Percentiles rank a stretch among this genome's conserved stretches.
These are phyloP conservation scores for Herpetospermum pedunculosum DNA, from an alignment of 306 rosid species.

Conservation along the genomic window DNA sequence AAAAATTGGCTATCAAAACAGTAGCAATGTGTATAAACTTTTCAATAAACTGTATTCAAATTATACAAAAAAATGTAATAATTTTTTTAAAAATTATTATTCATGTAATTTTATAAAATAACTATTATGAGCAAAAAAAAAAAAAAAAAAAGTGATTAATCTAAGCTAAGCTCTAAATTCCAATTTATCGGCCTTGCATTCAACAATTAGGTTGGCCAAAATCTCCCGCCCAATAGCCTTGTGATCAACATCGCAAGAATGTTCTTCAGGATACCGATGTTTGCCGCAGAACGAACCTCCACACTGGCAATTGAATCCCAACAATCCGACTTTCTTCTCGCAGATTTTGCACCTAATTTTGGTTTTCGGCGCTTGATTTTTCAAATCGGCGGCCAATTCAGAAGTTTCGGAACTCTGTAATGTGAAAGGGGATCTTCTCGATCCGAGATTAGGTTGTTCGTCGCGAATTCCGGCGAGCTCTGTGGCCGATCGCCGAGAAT, in stretches of 20 bases:
- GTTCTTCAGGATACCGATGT: slow-evolving; percentile 12
- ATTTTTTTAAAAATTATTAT: too few species aligned
- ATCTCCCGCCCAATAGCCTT: not conserved
- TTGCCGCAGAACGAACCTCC: slow-evolving; percentile 7
- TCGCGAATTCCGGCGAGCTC: too few species aligned
- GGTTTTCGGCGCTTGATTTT: not conserved
- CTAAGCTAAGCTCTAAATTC: not conserved
- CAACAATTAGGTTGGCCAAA: not conserved
- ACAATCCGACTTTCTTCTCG: slow-evolving; percentile 1
- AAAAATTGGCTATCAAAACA: too few species aligned
- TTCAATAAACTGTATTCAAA: too few species aligned
- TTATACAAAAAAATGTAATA: too few species aligned
- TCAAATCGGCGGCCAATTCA: too few species aligned
- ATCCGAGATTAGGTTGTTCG: not conserved
- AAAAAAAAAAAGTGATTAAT: not conserved
- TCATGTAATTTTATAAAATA: too few species aligned
- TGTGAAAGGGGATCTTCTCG: not conserved
- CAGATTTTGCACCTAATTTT: slow-evolving; percentile 8
- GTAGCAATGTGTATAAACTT: too few species aligned
- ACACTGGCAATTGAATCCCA: slow-evolving; percentile 7
- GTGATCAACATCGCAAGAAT: slow-evolving; percentile 1
- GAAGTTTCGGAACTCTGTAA: not conserved
- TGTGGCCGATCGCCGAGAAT: not conserved
- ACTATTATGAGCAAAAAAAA: too few species aligned
- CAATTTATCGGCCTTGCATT: slow-evolving; percentile 7